These are phyloP conservation scores for Mycocentrospora acerina DNA, from an alignment of 2,329 filamentous ascomycete genomes.

Conservation along the genomic window DNA sequence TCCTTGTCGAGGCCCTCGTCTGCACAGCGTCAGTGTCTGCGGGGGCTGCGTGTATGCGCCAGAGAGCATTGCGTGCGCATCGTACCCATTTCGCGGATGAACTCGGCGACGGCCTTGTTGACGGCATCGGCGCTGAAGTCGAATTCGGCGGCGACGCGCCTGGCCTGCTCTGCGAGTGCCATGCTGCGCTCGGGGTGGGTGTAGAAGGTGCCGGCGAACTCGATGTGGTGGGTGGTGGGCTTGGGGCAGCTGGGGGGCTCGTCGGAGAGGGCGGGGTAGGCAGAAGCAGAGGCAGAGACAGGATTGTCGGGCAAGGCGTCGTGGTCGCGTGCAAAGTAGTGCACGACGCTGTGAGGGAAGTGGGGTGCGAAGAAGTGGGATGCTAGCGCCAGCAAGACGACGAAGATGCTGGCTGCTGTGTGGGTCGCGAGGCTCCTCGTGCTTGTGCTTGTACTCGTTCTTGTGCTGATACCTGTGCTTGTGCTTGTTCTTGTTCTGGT, in stretches of 20 bases:
- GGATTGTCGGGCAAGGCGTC: no score
- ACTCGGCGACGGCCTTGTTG: slow-evolving; percentile 79
- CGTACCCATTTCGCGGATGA: slow-evolving; percentile 77
- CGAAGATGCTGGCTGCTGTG: slow-evolving; percentile 27
- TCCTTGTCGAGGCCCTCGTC: slow-evolving; percentile 79
- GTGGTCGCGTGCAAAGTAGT: slow-evolving; percentile 26
- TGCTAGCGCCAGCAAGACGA: slow-evolving; percentile 38
- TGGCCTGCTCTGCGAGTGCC: slow-evolving; percentile 67
- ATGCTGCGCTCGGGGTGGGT: slow-evolving; percentile 46
- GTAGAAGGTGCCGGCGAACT: slow-evolving; percentile 38
- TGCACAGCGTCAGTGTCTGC: slow-evolving; percentile 41
- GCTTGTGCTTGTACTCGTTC: no score
- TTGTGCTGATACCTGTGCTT: no score
- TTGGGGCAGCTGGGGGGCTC: slow-evolving; percentile 32
- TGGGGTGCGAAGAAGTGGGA: slow-evolving; percentile 41
- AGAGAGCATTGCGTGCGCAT: no score
- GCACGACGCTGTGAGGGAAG: slow-evolving; percentile 33
- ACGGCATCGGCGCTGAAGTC: slow-evolving; percentile 78
- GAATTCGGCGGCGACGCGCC: slow-evolving; percentile 80
- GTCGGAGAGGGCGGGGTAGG: slow-evolving; percentile 28
- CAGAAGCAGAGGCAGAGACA: no score
- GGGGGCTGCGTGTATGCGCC: no score
- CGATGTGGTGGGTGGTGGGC: slow-evolving; percentile 21
- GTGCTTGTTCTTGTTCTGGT: no score
- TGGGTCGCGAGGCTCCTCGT: slow-evolving; percentile 27